phyloP scores from a whole-genome alignment of 768 basidiomycete species.

The Suillus spraguei region DNA sequence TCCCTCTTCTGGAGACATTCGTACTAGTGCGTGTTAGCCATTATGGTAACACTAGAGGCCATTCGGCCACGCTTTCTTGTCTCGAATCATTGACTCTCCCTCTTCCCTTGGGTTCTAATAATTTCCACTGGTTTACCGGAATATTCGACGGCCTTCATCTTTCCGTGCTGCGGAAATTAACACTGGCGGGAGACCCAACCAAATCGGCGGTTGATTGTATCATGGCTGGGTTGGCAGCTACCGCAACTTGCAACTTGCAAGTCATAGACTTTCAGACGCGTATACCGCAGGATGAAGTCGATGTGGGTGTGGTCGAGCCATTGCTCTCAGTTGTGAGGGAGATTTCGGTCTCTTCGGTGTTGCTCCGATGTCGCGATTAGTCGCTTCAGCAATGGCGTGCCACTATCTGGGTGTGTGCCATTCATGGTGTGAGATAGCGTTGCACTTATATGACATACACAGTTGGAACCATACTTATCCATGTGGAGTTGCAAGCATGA shows the following conservation, averaged over 20 bases:
- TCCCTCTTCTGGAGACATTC: background rate
- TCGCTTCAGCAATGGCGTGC: too few relatives aligned
- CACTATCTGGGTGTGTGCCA: too few relatives aligned
- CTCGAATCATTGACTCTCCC: conserved; percentile 4
- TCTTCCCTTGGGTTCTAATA: background rate
- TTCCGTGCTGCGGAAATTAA: too few relatives aligned
- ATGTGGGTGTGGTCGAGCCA: background rate
- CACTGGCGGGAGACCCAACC: too few relatives aligned
- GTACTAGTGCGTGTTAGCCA: background rate
- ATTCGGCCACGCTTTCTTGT: background rate
- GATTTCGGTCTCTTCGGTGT: background rate
- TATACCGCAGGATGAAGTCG: background rate
- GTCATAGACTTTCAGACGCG: background rate
- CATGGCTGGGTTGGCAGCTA: background rate
- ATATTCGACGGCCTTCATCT: background rate
- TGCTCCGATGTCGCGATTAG: background rate
- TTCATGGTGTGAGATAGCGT: background rate
- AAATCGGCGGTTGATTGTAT: background rate
- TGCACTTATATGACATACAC: background rate
- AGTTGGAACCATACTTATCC: background rate
- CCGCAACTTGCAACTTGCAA: background rate
- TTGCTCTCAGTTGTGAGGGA: background rate
- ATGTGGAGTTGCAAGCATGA: background rate
- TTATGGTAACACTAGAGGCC: background rate
- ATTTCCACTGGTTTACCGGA: background rate